A percentile compares a stretch with the other conserved stretches of the same genome.
Evolutionary conservation across 768 basidiomycete species (phyloP).

Genomic region (Leccinum disarticulatum): DNA sequence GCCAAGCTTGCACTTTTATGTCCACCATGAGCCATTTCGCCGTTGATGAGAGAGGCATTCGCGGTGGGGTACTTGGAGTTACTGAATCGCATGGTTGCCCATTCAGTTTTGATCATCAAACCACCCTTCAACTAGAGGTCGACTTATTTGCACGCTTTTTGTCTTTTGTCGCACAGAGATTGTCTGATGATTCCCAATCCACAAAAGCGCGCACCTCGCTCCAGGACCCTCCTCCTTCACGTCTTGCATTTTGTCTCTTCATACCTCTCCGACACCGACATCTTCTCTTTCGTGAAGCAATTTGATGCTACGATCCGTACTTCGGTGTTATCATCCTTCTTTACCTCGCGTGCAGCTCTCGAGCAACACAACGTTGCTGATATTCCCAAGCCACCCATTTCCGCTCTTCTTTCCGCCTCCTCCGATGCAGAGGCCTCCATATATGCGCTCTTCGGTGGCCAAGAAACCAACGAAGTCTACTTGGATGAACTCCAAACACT

Average conservation of each 20-base stretch:
- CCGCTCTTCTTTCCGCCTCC: conserved; percentile 69
- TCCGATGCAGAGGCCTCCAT: conserved; percentile 64
- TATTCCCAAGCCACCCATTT: conserved; percentile 59
- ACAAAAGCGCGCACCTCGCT: conserved; percentile 52
- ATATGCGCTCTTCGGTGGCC: conserved; percentile 95
- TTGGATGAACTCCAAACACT: conserved; percentile 93
- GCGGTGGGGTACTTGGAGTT: too few species aligned
- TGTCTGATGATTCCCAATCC: conserved; percentile 55
- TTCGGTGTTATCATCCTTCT: conserved; percentile 77
- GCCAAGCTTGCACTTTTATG: conserved; percentile 7
- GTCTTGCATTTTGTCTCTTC: conserved; percentile 76
- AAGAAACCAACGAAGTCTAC: conserved; percentile 98
- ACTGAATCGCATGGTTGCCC: too few species aligned
- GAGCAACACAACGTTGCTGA: conserved; percentile 53
- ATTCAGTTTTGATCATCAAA: conserved; percentile 56
- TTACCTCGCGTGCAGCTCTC: conserved; percentile 67
- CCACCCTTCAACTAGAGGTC: conserved; percentile 62
- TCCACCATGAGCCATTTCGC: conserved; percentile 13
- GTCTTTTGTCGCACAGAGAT: conserved; percentile 64
- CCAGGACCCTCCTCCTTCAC: conserved; percentile 72
- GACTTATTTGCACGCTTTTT: conserved; percentile 85
- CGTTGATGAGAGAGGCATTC: conserved; percentile 8
- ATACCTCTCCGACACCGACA: conserved; percentile 70
- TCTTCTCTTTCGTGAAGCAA: conserved; percentile 76
- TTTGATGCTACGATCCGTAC: conserved; percentile 78